Conservation (phyloP, 495 filamentous ascomycete species). For the Penicillium bialowiezense region DNA sequence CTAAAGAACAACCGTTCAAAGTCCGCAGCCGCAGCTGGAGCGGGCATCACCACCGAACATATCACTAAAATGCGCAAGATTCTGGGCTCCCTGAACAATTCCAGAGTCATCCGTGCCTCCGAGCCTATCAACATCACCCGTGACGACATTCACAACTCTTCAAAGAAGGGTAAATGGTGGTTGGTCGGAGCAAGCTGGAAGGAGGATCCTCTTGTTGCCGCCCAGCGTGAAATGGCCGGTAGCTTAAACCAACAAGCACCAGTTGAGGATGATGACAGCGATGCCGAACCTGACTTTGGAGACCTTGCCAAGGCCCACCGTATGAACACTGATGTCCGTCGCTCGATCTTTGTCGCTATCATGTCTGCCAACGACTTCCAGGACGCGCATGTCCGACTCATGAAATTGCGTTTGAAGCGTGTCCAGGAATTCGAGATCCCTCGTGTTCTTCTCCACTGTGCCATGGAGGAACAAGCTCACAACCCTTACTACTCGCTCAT, state of each 20-base stretch:
- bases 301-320: constrained; percentile 76
- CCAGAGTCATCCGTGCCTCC: constrained; percentile 61
- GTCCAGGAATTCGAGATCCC: constrained; percentile 85
- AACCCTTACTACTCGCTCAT: constrained; percentile 94
- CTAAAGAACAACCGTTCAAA: constrained; percentile 93
- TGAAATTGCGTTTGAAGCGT: constrained; percentile 80
- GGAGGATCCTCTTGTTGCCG: constrained; percentile 41
- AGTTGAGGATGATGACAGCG: constrained; percentile 38
- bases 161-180: constrained; percentile 97
- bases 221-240: constrained; percentile 33
- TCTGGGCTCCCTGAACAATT: constrained; percentile 67
- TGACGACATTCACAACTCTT: constrained; percentile 72
- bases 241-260: constrained; percentile 13
- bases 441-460: constrained; percentile 83
- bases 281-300: constrained; percentile 62
- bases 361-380: constrained; percentile 85
- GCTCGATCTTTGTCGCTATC: constrained; percentile 87
- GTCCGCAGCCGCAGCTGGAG: constrained; percentile 58
- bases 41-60: constrained; percentile 68
- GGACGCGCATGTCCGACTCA: constrained; percentile 73
- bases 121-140: constrained; percentile 82
- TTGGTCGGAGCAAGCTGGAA: constrained; percentile 90
- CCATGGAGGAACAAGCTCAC: constrained; percentile 75
- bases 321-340: constrained; percentile 93
- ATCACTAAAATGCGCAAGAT: constrained; percentile 81